phyloP scores from a whole-genome alignment of 768 basidiomycete species.

The Lentinula aciculospora region DNA sequence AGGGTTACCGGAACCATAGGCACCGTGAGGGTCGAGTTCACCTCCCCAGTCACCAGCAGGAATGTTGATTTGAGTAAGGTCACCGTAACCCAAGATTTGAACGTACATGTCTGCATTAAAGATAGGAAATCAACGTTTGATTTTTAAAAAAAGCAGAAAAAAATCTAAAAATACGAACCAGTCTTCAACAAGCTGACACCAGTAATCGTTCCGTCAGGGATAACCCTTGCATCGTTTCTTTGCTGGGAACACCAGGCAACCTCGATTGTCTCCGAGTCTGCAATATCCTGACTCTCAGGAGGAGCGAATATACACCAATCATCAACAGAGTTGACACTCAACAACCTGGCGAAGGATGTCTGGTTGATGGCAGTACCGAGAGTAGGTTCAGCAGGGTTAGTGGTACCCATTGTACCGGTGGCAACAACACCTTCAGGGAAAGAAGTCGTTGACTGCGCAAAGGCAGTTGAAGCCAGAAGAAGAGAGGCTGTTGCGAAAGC shows the following conservation, averaged over 20 bases:
- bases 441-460: slow-evolving; percentile 13
- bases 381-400: slow-evolving; percentile 34
- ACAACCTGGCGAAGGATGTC: slow-evolving; percentile 30
- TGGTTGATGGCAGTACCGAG: slow-evolving; percentile 36
- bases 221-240: slow-evolving; percentile 38
- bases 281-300: slow-evolving; percentile 23
- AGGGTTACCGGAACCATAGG: slow-evolving; percentile 33
- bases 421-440: slow-evolving; percentile 32
- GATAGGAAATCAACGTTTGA: background rate
- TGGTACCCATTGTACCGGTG: slow-evolving; percentile 34
- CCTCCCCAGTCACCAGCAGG: slow-evolving; percentile 32
- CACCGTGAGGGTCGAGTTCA: slow-evolving; percentile 41
- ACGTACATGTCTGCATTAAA: slow-evolving; percentile 34
- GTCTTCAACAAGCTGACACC: slow-evolving; percentile 38
- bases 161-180: slow-evolving; percentile 14
- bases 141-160: background rate
- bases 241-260: slow-evolving; percentile 42
- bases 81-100: slow-evolving; percentile 36
- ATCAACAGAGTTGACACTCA: slow-evolving; percentile 35
- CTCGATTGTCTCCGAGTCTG: slow-evolving; percentile 36
- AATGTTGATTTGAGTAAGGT: slow-evolving; percentile 36
- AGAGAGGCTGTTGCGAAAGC: slow-evolving; percentile 1
- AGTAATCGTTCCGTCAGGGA: slow-evolving; percentile 37
- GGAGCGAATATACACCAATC: slow-evolving; percentile 40
- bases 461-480: slow-evolving; percentile 8